A percentile compares a stretch with the other conserved stretches of the same genome.
These are phyloP conservation scores for Cryoendolithus antarcticus DNA, from an alignment of 2,329 filamentous ascomycete species.

Conservation along the genomic window DNA sequence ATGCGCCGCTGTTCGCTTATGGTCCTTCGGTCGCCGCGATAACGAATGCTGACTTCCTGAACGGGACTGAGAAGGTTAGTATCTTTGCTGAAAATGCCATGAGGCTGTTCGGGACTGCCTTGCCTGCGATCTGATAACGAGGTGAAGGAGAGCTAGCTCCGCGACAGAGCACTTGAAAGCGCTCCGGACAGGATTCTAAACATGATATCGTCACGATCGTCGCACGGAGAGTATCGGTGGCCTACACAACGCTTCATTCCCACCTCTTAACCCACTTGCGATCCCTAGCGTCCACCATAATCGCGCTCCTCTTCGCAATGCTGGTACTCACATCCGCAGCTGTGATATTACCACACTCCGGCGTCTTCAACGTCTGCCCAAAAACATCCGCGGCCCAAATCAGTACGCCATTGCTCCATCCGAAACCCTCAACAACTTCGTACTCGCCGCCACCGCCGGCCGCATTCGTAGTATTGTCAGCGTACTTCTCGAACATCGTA, in stretches of 20 bases:
- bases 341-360: constrained; percentile 26
- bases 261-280: constrained; percentile 4
- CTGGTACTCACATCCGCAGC: constrained; percentile 3
- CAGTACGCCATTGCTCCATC: constrained; percentile 58
- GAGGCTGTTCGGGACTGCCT: neutral
- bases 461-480: constrained; percentile 46
- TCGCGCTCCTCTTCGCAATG: constrained; percentile 6
- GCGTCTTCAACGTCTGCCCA: constrained; percentile 40
- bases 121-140: no score
- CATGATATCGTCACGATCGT: no score
- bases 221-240: no score
- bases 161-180: no score
- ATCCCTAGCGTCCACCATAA: constrained; percentile 3
- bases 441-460: constrained; percentile 57
- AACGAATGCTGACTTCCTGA: constrained; percentile 4
- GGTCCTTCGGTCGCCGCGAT: constrained; percentile 5
- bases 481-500: constrained; percentile 61
- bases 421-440: constrained; percentile 57
- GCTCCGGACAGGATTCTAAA: no score
- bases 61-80: constrained; percentile 3
- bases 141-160: no score
- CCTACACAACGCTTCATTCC: no score
- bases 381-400: constrained; percentile 56
- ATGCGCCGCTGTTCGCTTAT: constrained; percentile 5
- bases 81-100: constrained; percentile 4